Base-by-base conservation (phyloP, 2,329 filamentous ascomycete genomes). In the Epichloe baconii region DNA sequence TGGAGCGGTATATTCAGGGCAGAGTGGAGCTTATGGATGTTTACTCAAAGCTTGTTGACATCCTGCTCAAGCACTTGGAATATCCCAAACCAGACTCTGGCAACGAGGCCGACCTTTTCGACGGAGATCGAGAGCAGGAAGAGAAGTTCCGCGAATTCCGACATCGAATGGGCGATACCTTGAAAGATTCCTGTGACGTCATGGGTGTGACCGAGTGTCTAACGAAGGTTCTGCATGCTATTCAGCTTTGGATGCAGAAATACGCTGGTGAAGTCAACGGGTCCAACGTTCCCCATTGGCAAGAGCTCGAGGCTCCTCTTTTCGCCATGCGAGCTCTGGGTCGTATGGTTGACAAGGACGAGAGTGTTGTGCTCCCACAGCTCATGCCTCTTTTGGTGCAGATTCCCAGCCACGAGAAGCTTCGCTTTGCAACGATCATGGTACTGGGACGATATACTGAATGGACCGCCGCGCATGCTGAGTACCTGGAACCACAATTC, bases 351-450 rank as follows among this genome's bases (percentile, higher is more conserved):
- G 85, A 91, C 51, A 83, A 83, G 53, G 86, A 95, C 47, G 93
- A 98, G 67, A 84, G 77, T 57, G 82, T 88, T 40, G 87, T 98
- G 59, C 75, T 98, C 41, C 87, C 89, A 3, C 87, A 91, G 62
- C 82, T 98, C 15, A 95, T 98, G 71, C 90, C 90, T 17, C 75
- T 98, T 52, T 82, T 98, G 55, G 88, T 95, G 11, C 87, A 94
- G 63, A 95, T 98, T 54, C 93, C 93, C 0, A 84, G 87, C 62
- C 93, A 98, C 61, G 88, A 97, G 68, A 98, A 97, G 72, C 79
- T 98, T n/a, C 88, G 90, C 7, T 98, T 98, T 68, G 91, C 95
- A 55, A 91, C 91, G 5, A 95, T 97, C 62, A 96, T 98, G 89
- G 90, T 94, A 3, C 78, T 98, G 21, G 93, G 89, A 38, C 80